Percentiles rank a stretch among this genome's conserved stretches.
Conservation (phyloP, 768 basidiomycete genomes). For the Pleurotus sapidus region DNA sequence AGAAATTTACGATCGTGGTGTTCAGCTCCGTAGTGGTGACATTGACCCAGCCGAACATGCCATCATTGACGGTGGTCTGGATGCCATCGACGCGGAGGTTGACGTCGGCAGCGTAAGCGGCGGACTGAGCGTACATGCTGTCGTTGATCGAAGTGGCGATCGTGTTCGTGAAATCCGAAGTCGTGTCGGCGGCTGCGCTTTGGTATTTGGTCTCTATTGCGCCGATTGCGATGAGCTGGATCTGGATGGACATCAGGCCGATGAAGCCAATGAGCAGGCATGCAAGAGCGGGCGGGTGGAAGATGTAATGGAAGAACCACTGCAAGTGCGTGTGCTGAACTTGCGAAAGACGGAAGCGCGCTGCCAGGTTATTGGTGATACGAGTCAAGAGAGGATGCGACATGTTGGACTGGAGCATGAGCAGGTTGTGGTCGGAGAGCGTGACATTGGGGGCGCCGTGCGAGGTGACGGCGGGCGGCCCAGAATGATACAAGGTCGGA, state of each 20-base stretch:
- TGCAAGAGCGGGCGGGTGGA: conserved; percentile 86
- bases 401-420: conserved; percentile 67
- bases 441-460: conserved; percentile 45
- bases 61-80: conserved; percentile 79
- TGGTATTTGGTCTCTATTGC: conserved; percentile 71
- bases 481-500: conserved; percentile 52
- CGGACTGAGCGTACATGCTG: conserved; percentile 81
- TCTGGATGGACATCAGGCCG: conserved; percentile 80
- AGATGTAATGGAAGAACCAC: conserved; percentile 91
- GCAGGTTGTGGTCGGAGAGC: conserved; percentile 73
- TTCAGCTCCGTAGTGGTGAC: conserved; percentile 86
- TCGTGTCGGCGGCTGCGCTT: conserved; percentile 56
- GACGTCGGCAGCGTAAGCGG: conserved; percentile 71
- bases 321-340: conserved; percentile 66
- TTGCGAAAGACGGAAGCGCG: conserved; percentile 51
- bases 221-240: conserved; percentile 78
- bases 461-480: conserved; percentile 20
- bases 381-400: conserved; percentile 74
- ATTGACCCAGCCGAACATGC: conserved; percentile 95
- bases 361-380: conserved; percentile 52
- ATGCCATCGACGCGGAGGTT: conserved; percentile 69
- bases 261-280: conserved; percentile 93
- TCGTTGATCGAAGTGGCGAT: conserved; percentile 78
- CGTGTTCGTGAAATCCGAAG: conserved; percentile 62
- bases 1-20: conserved; percentile 81